Evolutionary conservation across 495 filamentous ascomycete species (phyloP).

Genomic region (Podospora pseudocomata): DNA sequence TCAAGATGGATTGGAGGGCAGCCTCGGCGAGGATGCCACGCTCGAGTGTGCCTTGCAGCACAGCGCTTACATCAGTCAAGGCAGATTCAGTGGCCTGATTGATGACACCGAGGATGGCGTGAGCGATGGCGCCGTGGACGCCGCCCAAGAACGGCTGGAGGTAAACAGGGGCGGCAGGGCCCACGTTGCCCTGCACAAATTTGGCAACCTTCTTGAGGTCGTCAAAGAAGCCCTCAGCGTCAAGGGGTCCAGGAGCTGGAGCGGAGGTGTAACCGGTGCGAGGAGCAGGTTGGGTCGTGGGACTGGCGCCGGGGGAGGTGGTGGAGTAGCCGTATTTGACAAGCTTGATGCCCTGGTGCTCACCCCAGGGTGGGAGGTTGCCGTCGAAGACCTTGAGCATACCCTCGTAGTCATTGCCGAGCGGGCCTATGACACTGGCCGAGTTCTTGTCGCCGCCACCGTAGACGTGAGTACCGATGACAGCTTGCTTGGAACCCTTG

Average conservation of each 20-base stretch:
- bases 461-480: conserved; percentile 37
- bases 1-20: conserved; percentile 23
- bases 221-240: conserved; percentile 28
- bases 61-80: background rate
- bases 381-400: conserved; percentile 21
- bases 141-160: conserved; percentile 21
- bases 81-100: conserved; percentile 21
- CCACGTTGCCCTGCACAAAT: conserved; percentile 17
- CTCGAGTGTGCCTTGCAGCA: conserved; percentile 9
- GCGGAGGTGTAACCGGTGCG: background rate
- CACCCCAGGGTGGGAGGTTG: conserved; percentile 1
- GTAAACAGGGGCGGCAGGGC: background rate
- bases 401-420: conserved; percentile 31
- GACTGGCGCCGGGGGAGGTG: background rate
- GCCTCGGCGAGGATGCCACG: conserved; percentile 27
- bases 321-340: conserved; percentile 1
- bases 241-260: background rate
- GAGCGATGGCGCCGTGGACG: conserved; percentile 20
- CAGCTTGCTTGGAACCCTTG: conserved; percentile 18
- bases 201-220: conserved; percentile 21
- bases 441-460: conserved; percentile 30
- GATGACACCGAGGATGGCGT: conserved; percentile 25
- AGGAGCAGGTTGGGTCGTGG: background rate
- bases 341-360: conserved; percentile 19
- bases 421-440: conserved; percentile 32